Evolutionary conservation across 352 stramenopile species (phyloP), one percentile per base, ranked within the genome.

Genomic region (Pythium vanterpoolii): DNA sequence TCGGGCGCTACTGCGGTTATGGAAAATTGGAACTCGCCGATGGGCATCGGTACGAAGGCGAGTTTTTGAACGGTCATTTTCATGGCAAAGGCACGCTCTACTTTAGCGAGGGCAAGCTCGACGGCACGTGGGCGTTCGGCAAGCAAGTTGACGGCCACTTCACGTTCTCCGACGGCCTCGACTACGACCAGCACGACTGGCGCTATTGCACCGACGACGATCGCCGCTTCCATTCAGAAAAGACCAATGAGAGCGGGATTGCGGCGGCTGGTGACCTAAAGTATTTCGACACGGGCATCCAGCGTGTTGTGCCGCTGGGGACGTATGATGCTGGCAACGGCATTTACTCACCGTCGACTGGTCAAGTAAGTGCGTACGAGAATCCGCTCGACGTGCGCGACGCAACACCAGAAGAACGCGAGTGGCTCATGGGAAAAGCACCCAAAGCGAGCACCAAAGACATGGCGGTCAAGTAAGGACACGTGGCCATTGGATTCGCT

Each of bases 121-220:
- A 89, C 52, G 82, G 82, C 33, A 67, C 71, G 46, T 93, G 84
- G 84, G 67, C 69, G 11, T 73, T 80, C 23, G 84, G 84, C 13
- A 90, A 89, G 76, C 80, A 91, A 83, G 59, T 90, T 3, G 78
- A 89, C 52, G 77, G 76, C 21, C 83, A 75, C 5, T 91, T 92
- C 65, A 87, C 75, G 16, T 93, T 93, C 59, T 86, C 76, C 4
- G 80, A 93, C 38, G 82, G 80, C 5, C 64, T 93, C 9, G 68
- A 89, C 58, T 94, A 86, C 52, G 74, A 75, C 3, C 66, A 78
- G 24, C 68, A 71, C 2, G 70, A 68, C 31, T 94, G 84, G 84
- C 59, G 44, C 21, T 92, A 92, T 58, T 91, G 81, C 68, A 78
- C 66, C 0, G 72, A 76, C 7, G 56, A 16, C n/a, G 75, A 92